Base-by-base conservation (phyloP, 2,329 filamentous ascomycete species). In the Sarocladium kiliense region DNA sequence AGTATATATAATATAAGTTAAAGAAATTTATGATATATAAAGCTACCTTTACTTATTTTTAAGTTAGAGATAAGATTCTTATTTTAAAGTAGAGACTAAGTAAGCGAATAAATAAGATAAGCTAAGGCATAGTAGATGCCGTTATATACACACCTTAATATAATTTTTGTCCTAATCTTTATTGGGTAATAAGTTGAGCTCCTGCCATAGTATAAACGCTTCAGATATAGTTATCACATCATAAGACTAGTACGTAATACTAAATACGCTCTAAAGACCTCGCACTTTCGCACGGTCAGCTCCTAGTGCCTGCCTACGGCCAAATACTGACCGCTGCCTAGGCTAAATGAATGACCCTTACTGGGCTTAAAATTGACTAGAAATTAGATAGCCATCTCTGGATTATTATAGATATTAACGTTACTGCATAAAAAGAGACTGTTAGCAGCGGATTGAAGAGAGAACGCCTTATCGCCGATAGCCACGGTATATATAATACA, bases 401-500 rank as follows among this genome's bases (percentile, higher is more conserved):
- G 6, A 18, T 39, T 18, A 5, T 18, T 39, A 16, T 16, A 39
- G 12, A 39, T 6, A 5, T 39, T 39, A 6, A 18, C 7, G n/a
- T 39, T 39, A 2, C 10, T 3, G 56, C 62, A 63, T 16, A 65
- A 55, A 21, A 59, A 69, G 14, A 56, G 54, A 21, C 56, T 54
- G 44, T 64, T 59, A 9, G 56, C 45, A 41, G 61, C 63, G 44
- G 63, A 66, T 21, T 58, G 58, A 7, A 70, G 55, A 5, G 61
- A 55, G 41, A 70, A 71, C 2, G 59, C 56, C 7, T 55, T 59
- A 19, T 64, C 64, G n/a, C 66, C 64, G 1, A 54, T 36, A 27
- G 58, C 49, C 1, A 63, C 56, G 3, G 74, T 71, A 58, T 81
- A 76, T 1, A 78, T 65, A 1, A 81, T 68, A 75, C 77, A 81